A percentile compares a stretch with the other conserved stretches of the same genome.
Evolutionary conservation across 768 basidiomycete genomes (phyloP).

Genomic region (Termitomyces titanicus): DNA sequence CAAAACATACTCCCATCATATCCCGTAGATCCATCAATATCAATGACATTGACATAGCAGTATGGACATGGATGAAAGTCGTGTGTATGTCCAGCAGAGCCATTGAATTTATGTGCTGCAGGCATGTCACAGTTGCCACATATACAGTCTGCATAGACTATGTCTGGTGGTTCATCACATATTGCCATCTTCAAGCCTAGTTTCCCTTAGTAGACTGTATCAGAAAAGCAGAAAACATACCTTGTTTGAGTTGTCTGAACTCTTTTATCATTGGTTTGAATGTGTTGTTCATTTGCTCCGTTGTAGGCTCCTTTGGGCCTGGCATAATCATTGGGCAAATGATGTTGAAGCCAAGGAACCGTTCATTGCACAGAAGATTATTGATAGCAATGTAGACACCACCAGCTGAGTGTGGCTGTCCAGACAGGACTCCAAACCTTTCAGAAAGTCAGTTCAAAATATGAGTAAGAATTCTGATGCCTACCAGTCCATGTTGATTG

Average conservation of each 20-base stretch:
- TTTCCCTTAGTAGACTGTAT: not conserved
- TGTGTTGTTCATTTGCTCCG: slow-evolving; percentile 22
- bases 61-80: slow-evolving; percentile 24
- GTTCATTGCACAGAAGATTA: slow-evolving; percentile 16
- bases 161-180: slow-evolving; percentile 9
- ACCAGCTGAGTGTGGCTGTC: slow-evolving; percentile 23
- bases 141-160: slow-evolving; percentile 21
- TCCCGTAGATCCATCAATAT: slow-evolving; percentile 13
- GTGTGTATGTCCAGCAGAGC: slow-evolving; percentile 20
- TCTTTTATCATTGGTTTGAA: slow-evolving; percentile 18
- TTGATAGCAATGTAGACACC: slow-evolving; percentile 20
- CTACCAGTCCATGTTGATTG: not conserved
- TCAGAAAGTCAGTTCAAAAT: not conserved
- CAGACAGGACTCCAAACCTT: slow-evolving; percentile 21
- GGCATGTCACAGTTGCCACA: slow-evolving; percentile 25
- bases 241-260: slow-evolving; percentile 16
- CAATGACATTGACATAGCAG: slow-evolving; percentile 16
- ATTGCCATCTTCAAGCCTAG: slow-evolving; percentile 25
- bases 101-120: slow-evolving; percentile 22
- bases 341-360: slow-evolving; percentile 19
- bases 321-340: slow-evolving; percentile 19
- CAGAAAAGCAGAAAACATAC: slow-evolving; percentile 7
- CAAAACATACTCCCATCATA: slow-evolving; percentile 8
- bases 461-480: not conserved
- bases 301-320: slow-evolving; percentile 23